Percentiles rank a stretch among this genome's conserved stretches.
Evolutionary conservation across 2,329 filamentous ascomycete species (phyloP).

Genomic region (Chrysoporthe deuterocubensis): DNA sequence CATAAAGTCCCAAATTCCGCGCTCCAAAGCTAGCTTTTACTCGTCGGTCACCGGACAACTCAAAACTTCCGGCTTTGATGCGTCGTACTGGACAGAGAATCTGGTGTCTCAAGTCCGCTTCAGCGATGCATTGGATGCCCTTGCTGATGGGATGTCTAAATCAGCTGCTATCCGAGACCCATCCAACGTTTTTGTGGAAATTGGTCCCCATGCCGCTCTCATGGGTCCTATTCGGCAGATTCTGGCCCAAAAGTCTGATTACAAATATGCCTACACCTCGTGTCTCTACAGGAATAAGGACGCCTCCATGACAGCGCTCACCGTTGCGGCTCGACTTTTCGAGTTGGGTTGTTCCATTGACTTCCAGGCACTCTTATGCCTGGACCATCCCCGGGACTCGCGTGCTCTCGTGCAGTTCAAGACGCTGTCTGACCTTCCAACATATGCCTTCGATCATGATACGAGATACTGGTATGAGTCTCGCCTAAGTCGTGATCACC

Average conservation of each 20-base stretch:
- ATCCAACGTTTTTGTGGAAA: slow-evolving; percentile 30
- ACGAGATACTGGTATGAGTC: slow-evolving; percentile 24
- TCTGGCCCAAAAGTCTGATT: slow-evolving; percentile 5
- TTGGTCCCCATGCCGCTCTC: slow-evolving; percentile 36
- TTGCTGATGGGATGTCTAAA: slow-evolving; percentile 14
- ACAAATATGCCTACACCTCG: slow-evolving; percentile 12
- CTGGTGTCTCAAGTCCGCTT: slow-evolving; percentile 39
- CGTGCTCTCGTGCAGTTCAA: background rate
- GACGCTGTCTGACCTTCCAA: slow-evolving; percentile 22
- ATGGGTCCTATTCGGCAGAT: slow-evolving; percentile 33
- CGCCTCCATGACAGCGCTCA: background rate
- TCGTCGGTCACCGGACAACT: slow-evolving; percentile 11
- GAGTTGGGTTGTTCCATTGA: background rate
- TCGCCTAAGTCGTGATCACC: slow-evolving; percentile 20
- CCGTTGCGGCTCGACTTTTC: slow-evolving; percentile 7
- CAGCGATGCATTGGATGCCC: slow-evolving; percentile 21
- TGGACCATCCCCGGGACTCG: background rate
- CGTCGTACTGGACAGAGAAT: slow-evolving; percentile 39
- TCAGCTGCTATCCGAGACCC: background rate
- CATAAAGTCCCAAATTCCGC: background rate
- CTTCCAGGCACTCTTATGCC: background rate
- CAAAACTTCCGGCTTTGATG: slow-evolving; percentile 6
- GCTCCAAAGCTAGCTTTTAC: slow-evolving; percentile 3
- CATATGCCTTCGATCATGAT: slow-evolving; percentile 26
- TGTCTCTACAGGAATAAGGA: background rate